Percentiles rank a stretch among this genome's conserved stretches.
Evolutionary conservation across 192 early-diverging fungal genomes (phyloP).

Genomic region (Rhizophagus clarus): DNA sequence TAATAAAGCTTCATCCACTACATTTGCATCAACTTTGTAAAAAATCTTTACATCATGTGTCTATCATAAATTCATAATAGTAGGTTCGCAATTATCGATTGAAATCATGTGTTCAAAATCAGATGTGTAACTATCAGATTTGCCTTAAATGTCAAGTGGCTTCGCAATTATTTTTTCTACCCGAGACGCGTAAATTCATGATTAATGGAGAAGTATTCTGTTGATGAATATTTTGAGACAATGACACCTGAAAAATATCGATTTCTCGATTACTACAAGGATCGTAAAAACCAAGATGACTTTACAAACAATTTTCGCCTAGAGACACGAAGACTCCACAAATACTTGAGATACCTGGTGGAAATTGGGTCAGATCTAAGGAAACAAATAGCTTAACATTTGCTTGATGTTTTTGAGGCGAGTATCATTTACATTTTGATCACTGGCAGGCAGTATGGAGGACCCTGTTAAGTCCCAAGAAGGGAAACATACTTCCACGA

Average conservation of each 20-base stretch:
- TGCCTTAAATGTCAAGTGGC: too few species aligned
- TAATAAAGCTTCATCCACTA: too few species aligned
- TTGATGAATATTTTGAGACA: slow-evolving; percentile 17
- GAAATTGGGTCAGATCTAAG: slow-evolving; percentile 8
- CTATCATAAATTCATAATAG: too few species aligned
- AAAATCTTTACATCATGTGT: too few species aligned
- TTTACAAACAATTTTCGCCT: slow-evolving; percentile 26
- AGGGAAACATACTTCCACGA: slow-evolving; percentile 32
- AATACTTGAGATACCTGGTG: slow-evolving; percentile 16
- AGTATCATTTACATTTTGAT: slow-evolving; percentile 29
- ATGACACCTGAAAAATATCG: slow-evolving; percentile 4
- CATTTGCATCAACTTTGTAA: too few species aligned
- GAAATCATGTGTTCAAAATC: too few species aligned
- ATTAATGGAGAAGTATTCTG: neutral
- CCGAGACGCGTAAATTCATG: too few species aligned
- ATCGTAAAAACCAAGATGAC: slow-evolving; percentile 20
- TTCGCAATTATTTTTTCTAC: too few species aligned
- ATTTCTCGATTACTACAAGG: slow-evolving; percentile 11
- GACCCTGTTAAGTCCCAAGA: slow-evolving; percentile 32
- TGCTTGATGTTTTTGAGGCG: slow-evolving; percentile 32
- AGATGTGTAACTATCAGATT: too few species aligned
- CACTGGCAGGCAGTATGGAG: slow-evolving; percentile 37
- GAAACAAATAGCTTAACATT: slow-evolving; percentile 23
- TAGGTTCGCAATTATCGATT: too few species aligned
- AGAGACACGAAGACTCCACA: slow-evolving; percentile 23